Evolutionary conservation across 805 yeast species (phyloP), one percentile per base, ranked within the genome.

Genomic region (Candida endomychidarum): DNA sequence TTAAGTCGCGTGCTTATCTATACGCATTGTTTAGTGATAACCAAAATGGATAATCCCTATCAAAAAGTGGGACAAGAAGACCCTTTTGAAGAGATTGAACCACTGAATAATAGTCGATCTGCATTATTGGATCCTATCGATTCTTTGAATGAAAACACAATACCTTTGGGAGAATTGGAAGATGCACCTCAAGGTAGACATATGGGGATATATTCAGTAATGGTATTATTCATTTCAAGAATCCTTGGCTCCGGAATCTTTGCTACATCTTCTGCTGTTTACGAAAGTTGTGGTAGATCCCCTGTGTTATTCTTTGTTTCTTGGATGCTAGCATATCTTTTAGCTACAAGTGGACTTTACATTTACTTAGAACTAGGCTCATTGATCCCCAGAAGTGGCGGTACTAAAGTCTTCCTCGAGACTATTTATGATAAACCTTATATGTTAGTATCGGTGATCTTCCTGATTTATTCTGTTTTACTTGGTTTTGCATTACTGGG

Each of bases 161-260:
- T 31, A 19, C 18, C 34, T 4, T 28, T 67, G 14, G 64, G 56
- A 25, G 63, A 60, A 25, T 54, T 62, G 14, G 80, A 76, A 48
- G 81, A 77, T 16, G 60, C 75, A 1, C 90, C 90, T 1, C 88
- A 82, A 49, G 91, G 91, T 1, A 65, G 91, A 26, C 88, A 83
- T 58, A 57, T 85, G 45, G 91, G 91, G 0, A 57, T 82, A 2
- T 81, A 74, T 49, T 79, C 88, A 5, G 81, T 86, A 0, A 70
- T 80, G 28, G 72, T 81, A 10, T 41, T 83, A 42, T 80, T 82
- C 50, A 70, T 85, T 5, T 78, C 86, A 11, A 64, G 90, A 44
- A 84, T 85, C 29, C 65, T 85, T 9, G 93, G 95, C 0, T 81
- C 89, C 0, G 93, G 93, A 0, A 83, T 85, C 7, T 81, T 84